Evolutionary conservation across 257 asterid species (phyloP), one percentile per base, ranked within the genome.

Genomic region (Handroanthus guayacan): DNA sequence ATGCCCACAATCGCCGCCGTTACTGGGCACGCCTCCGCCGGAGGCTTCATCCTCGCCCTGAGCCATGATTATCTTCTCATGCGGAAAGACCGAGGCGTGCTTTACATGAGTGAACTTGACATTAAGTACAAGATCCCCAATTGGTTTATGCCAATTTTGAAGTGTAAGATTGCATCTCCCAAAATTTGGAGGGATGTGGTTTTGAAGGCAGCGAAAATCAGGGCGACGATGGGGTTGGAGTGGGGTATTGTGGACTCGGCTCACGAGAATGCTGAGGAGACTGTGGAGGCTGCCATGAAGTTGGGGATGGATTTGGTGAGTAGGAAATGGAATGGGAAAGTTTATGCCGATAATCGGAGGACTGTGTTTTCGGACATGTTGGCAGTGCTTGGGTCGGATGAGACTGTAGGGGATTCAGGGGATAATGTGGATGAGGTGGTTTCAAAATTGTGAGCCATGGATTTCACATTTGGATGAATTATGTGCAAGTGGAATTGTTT

Each of bases 1-100:
- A 91, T 91, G 92, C 97, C 97, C 2, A 91, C 95, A 0, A 86
- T 91, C 75, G 97, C 94, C 25, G 97, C 92, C 62, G 87, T 91
- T 17, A 88, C 86, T 14, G 94, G 94, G 14, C 88, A 86, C 78
- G 92, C 97, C 58, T 71, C 91, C 14, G 94, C 91, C 25, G 85
- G 82, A 20, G 97, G 94, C 1, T 79, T 89, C 73, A 47, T 78
- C 43, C 76, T 89, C 8, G 96, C 90, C n/a, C 78, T 89, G 4
- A 72, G 85, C 74, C 96, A 91, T 43, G 97, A 91, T 71, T 88
- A 88, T 78, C 7, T 89, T 56, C 31, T 87, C 14, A 91, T 91
- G 97, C 82, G 90, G 10, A 78, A 76, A 44, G 92, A 83, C 20
- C 70, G 89, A 12, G 97, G 96, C 58, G 75, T 76, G 47, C 82